phyloP scores from a whole-genome alignment of 2,329 filamentous ascomycete genomes.

The Cryoendolithus antarcticus region DNA sequence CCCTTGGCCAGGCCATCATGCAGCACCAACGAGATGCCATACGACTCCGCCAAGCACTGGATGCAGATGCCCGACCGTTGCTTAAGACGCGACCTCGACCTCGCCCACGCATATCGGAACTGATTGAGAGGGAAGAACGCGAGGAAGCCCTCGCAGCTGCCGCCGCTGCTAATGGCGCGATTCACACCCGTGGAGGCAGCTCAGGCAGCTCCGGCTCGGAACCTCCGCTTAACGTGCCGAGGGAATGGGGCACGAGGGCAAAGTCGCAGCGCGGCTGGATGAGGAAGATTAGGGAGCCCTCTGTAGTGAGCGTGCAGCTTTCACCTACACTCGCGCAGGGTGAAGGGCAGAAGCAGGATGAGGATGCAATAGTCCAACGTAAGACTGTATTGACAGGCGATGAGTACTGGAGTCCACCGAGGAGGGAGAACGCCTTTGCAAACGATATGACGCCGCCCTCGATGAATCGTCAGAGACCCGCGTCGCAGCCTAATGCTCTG shows the following conservation, averaged over 20 bases:
- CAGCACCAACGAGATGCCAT: constrained; percentile 32
- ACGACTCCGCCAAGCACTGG: constrained; percentile 25
- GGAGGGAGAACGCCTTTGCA: constrained; percentile 28
- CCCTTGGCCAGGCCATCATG: constrained; percentile 33
- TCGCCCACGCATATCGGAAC: constrained; percentile 8
- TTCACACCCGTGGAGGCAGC: constrained; percentile 14
- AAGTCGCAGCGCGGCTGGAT: constrained; percentile 22
- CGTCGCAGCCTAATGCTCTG: constrained; percentile 13
- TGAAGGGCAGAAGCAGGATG: constrained; percentile 5
- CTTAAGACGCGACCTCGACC: constrained; percentile 23
- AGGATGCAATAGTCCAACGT: constrained; percentile 11
- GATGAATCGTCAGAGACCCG: constrained; percentile 11
- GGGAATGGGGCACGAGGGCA: constrained; percentile 30
- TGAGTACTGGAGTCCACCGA: constrained; percentile 12
- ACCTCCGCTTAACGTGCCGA: constrained; percentile 32
- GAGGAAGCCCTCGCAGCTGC: constrained; percentile 1
- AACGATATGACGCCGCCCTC: constrained; percentile 32
- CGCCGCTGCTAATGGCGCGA: background rate
- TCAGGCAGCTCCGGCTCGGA: constrained; percentile 26
- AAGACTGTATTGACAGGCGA: constrained; percentile 14
- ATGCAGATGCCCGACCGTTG: constrained; percentile 7
- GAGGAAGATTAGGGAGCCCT: constrained; percentile 9
- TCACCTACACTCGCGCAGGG: background rate
- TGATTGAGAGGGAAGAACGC: constrained; percentile 13
- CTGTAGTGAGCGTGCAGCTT: background rate